Conservation (phyloP, 2,329 filamentous ascomycete species). For the Pseudocercospora pini-densiflorae region DNA sequence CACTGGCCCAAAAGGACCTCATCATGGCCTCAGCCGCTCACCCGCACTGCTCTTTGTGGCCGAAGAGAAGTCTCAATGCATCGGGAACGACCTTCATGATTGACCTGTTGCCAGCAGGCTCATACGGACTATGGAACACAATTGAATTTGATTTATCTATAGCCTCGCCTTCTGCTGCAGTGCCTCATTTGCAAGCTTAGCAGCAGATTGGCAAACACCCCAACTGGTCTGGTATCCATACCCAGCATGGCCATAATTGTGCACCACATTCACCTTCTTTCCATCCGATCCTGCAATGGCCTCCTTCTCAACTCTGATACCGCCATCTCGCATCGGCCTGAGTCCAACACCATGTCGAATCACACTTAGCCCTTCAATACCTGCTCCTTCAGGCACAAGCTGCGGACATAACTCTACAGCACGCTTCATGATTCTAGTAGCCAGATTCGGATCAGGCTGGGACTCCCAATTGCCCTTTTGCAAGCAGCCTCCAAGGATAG, state of each 20-base stretch:
- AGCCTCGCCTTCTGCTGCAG: constrained; percentile 34
- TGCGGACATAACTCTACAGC: constrained; percentile 67
- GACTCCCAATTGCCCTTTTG: constrained; percentile 80
- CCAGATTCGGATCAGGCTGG: constrained; percentile 77
- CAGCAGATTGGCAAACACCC: constrained; percentile 48
- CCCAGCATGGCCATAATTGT: constrained; percentile 79
- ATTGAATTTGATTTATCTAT: too few relatives aligned
- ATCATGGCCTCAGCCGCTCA: too few relatives aligned
- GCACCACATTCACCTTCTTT: constrained; percentile 65
- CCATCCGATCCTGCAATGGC: constrained; percentile 56
- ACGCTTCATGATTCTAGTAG: constrained; percentile 83
- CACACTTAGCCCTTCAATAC: constrained; percentile 73
- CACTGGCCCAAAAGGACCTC: too few relatives aligned
- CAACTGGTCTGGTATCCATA: constrained; percentile 68
- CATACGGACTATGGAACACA: too few relatives aligned
- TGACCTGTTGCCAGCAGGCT: too few relatives aligned
- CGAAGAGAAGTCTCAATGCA: not conserved
- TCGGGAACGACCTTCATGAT: not conserved
- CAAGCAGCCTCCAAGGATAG: constrained; percentile 84
- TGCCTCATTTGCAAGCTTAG: constrained; percentile 45
- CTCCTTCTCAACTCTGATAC: constrained; percentile 77
- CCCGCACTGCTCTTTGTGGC: too few relatives aligned
- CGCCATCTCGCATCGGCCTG: constrained; percentile 73
- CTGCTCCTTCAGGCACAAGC: constrained; percentile 64
- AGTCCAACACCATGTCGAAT: constrained; percentile 83